Base-by-base conservation (phyloP, 768 basidiomycete genomes). In the Filobasidium floriforme region DNA sequence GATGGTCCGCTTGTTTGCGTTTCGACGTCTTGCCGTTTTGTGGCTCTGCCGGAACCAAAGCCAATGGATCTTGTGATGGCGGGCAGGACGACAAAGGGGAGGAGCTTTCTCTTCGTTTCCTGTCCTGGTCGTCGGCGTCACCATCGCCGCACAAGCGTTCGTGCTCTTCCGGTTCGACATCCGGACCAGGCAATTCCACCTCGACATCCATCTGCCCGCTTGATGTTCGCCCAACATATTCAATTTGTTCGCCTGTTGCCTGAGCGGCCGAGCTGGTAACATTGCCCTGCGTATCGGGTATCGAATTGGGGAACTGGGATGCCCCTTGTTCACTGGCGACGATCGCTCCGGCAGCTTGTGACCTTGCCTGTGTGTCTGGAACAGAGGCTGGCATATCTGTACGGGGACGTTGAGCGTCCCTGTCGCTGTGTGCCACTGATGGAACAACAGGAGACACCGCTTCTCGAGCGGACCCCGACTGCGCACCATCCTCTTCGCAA, bases 201-300 rank as follows among this genome's bases (percentile, higher is more conserved):
- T 57, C 54, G 54, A 57, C 54, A 5, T 57, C 26, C 54, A 57
- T 57, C 14, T 57, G 18, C 6, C 29, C 54, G 54, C 26, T 24
- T 32, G 18, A 22, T 3, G 15, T 3, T 12, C 22, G 46, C 3
- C 46, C 14, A 3, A 5, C 3, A 6, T 49, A 3, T 18, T 4
- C 46, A 49, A 5, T 12, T 49, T 49, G 46, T 22, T 49, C 32
- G 32, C 32, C 32, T 9, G 32, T 37, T 37, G 32, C 32, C 32
- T 37, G 32, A 9, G 32, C 32, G 32, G 9, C 9, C 32, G 32
- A 37, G 32, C 32, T 37, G 32, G 32, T 9, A 37, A 9, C 32
- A 26, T 57, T 57, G 24, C 54, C 46, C 14, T 49, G 46, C 46
- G 46, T 49, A 22, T 49, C 46, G 18, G 46, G 46, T 18, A 49